Evolutionary conservation across 768 basidiomycete species (phyloP), one percentile per base, ranked within the genome.

Genomic region (Leccinum subgranulosum): DNA sequence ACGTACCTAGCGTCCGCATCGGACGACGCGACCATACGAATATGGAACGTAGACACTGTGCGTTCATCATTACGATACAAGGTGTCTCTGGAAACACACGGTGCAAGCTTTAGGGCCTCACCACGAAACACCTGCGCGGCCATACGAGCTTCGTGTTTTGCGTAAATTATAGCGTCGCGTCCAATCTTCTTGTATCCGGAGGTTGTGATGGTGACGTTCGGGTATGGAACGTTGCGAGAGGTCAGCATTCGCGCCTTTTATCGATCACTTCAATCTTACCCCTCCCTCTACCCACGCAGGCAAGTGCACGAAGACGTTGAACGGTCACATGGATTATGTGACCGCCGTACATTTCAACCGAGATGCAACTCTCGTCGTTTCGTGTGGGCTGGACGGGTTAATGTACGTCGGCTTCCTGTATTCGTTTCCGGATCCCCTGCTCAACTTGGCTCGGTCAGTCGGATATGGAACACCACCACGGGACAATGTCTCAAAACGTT

Each of bases 401-500:
- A 96, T 98, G 96, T 97, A 68, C 67, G 59, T 21, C 90, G 65
- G 64, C 52, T 23, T 49, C 10, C 14, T 34, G 57, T 48, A 41
- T 25, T 55, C 43, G 4, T 43, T 33, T 41, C 49, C 25, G 41
- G 27, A 15, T 60, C n/a, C n/a, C 23, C 17, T 29, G 51, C 56
- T 49, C 54, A 28, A 11, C 17, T 21, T 3, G 3, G 15, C 46
- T 41, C 21, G 6, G 12, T 33, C 66, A 98, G 96, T 66, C 95
- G 96, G 28, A 89, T 99, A 71, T 99, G 96, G 96, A 92, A 94
- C 62, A 88, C 91, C 0, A 82, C 84, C 19, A 87, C 90, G 19
- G 95, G 94, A 0, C 94, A 98, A 67, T 99, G 96, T 73, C 81
- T 99, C 28, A 98, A 97, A 74, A 98, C 96, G 0, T 81, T 99